phyloP scores from a whole-genome alignment of 352 stramenopile species.

The Phytophthora melonis region DNA sequence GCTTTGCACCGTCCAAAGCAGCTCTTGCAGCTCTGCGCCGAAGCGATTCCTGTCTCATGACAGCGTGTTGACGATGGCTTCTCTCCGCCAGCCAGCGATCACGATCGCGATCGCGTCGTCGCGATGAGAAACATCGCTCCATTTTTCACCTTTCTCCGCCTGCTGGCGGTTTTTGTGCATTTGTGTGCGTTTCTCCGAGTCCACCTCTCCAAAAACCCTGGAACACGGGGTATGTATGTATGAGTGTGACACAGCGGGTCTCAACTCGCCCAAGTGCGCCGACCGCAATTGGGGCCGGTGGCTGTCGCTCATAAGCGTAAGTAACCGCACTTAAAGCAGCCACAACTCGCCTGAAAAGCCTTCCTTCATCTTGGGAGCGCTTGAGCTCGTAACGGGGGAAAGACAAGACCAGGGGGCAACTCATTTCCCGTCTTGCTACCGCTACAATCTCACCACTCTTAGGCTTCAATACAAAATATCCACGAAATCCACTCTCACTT shows the following conservation, averaged over 20 bases:
- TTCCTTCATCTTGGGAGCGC: neutral
- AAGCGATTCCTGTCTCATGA: neutral
- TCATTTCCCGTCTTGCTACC: neutral
- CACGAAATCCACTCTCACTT: neutral
- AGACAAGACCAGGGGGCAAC: constrained; percentile 21
- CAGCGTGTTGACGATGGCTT: neutral
- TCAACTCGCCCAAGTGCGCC: neutral
- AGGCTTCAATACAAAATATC: too few relatives aligned
- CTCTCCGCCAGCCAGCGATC: neutral
- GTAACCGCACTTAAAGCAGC: constrained; percentile 16
- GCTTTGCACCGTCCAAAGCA: neutral
- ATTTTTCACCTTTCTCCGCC: neutral
- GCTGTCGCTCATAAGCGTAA: constrained; percentile 12
- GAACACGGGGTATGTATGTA: constrained; percentile 10
- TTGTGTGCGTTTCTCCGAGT: constrained; percentile 22
- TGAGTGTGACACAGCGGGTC: constrained; percentile 4
- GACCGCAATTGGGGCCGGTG: constrained; percentile 15
- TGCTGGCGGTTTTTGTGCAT: constrained; percentile 7
- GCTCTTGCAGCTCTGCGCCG: too few relatives aligned
- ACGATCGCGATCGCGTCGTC: neutral
- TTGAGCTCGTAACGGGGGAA: constrained; percentile 3
- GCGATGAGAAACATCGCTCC: neutral
- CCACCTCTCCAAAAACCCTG: constrained; percentile 8
- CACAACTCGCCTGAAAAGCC: constrained; percentile 5
- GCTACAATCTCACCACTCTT: constrained; percentile 3